Evolutionary conservation across 345 rosid genomes (phyloP).

Genomic region (Eucalyptus curtisii): DNA sequence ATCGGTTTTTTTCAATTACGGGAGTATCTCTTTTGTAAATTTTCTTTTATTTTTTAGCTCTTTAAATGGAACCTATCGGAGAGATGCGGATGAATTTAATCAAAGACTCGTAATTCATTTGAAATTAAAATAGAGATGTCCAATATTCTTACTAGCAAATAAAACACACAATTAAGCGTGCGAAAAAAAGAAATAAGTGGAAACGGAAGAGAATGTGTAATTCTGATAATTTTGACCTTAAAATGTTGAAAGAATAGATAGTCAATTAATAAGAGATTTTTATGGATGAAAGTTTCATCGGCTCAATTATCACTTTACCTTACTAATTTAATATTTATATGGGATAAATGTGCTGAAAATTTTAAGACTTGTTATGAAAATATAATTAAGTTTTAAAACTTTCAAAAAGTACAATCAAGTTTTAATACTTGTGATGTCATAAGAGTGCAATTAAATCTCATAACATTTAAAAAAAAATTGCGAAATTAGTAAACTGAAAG

Average conservation of each 20-base stretch:
- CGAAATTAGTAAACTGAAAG: no score
- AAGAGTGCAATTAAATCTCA: no score
- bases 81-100: not conserved
- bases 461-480: not conserved
- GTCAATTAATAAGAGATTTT: not conserved
- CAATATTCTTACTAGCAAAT: not conserved
- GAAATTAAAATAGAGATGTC: no score
- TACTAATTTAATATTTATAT: no score
- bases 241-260: not conserved
- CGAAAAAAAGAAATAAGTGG: no score
- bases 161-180: not conserved
- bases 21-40: no score
- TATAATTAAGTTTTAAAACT: no score
- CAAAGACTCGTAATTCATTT: not conserved
- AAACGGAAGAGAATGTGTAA: not conserved
- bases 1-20: not conserved
- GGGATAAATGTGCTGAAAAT: no score
- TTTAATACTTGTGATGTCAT: no score
- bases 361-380: no score
- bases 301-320: not conserved
- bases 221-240: not conserved
- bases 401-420: rapidly evolving
- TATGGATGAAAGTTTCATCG: not conserved
- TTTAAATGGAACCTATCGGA: not conserved
- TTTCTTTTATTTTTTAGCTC: not conserved